A percentile compares a stretch with the other conserved stretches of the same genome.
These are phyloP conservation scores for Pichia terricola DNA, from an alignment of 1,139 yeast species.

Conservation along the genomic window DNA sequence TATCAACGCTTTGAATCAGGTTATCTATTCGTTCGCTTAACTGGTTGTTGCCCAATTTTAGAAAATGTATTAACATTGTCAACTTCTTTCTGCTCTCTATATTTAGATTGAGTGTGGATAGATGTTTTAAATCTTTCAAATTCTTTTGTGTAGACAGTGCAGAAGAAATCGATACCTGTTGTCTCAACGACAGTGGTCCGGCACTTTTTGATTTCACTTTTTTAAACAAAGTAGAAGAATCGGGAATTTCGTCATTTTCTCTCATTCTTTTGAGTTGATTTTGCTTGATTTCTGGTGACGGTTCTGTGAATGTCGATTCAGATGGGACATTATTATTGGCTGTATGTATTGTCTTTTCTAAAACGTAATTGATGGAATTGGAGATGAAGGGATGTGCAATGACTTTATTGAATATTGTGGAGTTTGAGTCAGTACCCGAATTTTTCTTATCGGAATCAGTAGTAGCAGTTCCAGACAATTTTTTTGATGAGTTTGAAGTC, in stretches of 20 bases:
- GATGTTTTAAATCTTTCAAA: conserved; percentile 24
- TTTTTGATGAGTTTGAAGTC: too few species aligned
- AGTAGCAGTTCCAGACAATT: too few species aligned
- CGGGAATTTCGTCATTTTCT: not conserved
- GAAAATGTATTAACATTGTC: conserved; percentile 27
- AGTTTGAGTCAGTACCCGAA: too few species aligned
- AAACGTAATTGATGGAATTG: conserved; percentile 25
- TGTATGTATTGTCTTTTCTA: conserved; percentile 24
- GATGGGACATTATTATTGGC: conserved; percentile 18
- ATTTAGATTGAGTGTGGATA: conserved; percentile 24
- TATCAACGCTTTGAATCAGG: conserved; percentile 21
- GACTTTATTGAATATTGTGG: conserved; percentile 24
- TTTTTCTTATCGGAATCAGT: too few species aligned
- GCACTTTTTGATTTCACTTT: not conserved
- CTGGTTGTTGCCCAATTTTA: conserved; percentile 27
- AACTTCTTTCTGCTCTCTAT: conserved; percentile 26
- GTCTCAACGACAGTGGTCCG: conserved; percentile 12
- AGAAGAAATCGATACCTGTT: conserved; percentile 21
- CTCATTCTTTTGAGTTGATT: not conserved
- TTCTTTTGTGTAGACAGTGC: conserved; percentile 23
- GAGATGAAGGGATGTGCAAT: conserved; percentile 27
- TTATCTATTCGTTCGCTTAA: conserved; percentile 25
- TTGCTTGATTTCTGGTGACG: not conserved
- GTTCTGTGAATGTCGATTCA: too few species aligned
- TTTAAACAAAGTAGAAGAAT: not conserved